Conservation (phyloP, 768 basidiomycete species). For the Cubamyces sp. region DNA sequence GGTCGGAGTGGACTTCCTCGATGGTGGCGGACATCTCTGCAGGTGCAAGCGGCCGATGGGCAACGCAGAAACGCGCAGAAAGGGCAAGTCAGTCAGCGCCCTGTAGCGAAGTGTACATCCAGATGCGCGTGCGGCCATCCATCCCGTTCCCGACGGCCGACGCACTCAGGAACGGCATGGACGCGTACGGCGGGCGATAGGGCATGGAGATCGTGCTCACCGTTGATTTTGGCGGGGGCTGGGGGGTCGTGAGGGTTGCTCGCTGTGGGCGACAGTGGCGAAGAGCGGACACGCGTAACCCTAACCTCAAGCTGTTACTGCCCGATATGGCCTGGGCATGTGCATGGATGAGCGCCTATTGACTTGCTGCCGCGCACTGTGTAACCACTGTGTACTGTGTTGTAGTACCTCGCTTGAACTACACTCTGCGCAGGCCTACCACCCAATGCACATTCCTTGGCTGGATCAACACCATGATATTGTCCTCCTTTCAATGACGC, state of each 20-base stretch:
- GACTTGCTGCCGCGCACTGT: too few species aligned
- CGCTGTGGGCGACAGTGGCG: slow-evolving; percentile 41
- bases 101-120: slow-evolving; percentile 38
- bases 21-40: slow-evolving; percentile 77
- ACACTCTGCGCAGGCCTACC: too few species aligned
- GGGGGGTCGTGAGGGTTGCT: slow-evolving; percentile 31
- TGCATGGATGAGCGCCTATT: background rate
- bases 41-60: background rate
- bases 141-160: slow-evolving; percentile 23
- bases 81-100: slow-evolving; percentile 10
- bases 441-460: too few species aligned
- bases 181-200: background rate
- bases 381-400: too few species aligned
- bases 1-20: slow-evolving; percentile 83
- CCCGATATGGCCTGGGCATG: background rate
- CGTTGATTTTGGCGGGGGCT: slow-evolving; percentile 23
- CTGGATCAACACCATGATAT: too few species aligned
- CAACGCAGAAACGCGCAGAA: too few species aligned
- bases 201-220: slow-evolving; percentile 29
- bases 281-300: slow-evolving; percentile 29
- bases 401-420: too few species aligned
- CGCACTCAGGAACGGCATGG: background rate
- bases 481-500: too few species aligned
- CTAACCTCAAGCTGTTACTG: slow-evolving; percentile 24
- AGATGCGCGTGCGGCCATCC: slow-evolving; percentile 34